Conservation (phyloP, 768 basidiomycete genomes). For the Lanmaoa rubissima region DNA sequence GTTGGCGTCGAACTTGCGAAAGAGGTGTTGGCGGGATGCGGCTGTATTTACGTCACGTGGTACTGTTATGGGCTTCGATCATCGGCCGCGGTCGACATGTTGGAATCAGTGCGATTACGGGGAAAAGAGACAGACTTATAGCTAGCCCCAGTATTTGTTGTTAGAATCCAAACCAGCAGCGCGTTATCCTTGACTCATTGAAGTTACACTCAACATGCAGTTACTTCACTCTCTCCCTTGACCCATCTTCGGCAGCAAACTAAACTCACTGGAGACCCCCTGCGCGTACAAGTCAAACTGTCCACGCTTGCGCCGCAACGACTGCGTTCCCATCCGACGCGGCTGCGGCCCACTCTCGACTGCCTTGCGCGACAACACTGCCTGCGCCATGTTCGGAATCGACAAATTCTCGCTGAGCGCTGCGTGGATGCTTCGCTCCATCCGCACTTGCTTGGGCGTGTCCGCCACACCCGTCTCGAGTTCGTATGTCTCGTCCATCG, state of each 20-base stretch:
- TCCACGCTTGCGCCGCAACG: constrained; percentile 7
- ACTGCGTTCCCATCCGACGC: not conserved
- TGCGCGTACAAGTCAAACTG: constrained; percentile 18
- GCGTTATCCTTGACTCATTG: too few relatives aligned
- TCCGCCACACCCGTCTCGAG: not conserved
- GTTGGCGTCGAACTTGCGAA: too few relatives aligned
- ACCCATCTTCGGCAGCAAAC: constrained; percentile 6
- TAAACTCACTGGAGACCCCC: constrained; percentile 14
- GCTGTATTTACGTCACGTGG: too few relatives aligned
- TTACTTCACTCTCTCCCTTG: not conserved
- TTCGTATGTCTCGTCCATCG: not conserved
- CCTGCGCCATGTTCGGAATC: constrained; percentile 13
- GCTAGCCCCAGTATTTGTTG: too few relatives aligned
- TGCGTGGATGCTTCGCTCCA: constrained; percentile 6
- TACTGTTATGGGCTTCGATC: too few relatives aligned
- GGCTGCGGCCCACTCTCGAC: not conserved
- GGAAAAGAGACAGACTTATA: too few relatives aligned
- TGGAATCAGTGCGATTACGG: too few relatives aligned
- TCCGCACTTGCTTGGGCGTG: constrained; percentile 11
- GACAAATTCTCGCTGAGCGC: constrained; percentile 20
- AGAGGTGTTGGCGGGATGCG: too few relatives aligned
- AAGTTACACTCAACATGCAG: too few relatives aligned
- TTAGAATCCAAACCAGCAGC: too few relatives aligned
- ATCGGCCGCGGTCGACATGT: too few relatives aligned
- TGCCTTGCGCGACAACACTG: constrained; percentile 5